Conservation (phyloP, 108 stramenopile species). For the Cyclotella sp. region DNA sequence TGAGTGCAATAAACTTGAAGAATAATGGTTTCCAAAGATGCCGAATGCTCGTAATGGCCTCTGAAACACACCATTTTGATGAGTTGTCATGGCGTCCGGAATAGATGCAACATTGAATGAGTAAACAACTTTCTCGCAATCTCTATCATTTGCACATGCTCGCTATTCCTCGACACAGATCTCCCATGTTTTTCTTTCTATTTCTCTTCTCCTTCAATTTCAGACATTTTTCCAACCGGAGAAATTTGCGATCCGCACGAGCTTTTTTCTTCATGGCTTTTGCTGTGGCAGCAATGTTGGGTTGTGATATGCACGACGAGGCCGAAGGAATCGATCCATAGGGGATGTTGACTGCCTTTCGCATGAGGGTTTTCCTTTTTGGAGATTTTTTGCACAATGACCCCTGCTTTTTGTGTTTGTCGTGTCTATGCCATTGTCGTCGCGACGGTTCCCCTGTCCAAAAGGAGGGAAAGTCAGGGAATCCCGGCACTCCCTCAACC, state of each 20-base stretch:
- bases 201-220: slow-evolving; percentile 14
- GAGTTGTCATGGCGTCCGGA: neutral
- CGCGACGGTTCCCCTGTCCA: slow-evolving; percentile 37
- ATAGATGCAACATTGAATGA: too few species aligned
- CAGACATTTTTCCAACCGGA: slow-evolving; percentile 19
- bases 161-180: slow-evolving; percentile 21
- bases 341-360: slow-evolving; percentile 31
- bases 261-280: slow-evolving; percentile 17
- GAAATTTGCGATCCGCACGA: slow-evolving; percentile 21
- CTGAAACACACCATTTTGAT: neutral
- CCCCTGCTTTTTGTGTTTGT: slow-evolving; percentile 5
- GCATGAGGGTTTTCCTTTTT: neutral
- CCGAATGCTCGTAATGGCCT: neutral
- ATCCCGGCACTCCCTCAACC: slow-evolving; percentile 46
- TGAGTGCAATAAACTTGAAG: too few species aligned
- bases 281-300: neutral
- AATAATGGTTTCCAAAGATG: too few species aligned
- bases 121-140: neutral
- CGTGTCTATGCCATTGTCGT: neutral
- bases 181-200: slow-evolving; percentile 29
- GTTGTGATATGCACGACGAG: too few species aligned
- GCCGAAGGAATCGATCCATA: neutral
- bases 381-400: neutral
- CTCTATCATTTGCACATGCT: slow-evolving; percentile 10
- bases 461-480: slow-evolving; percentile 56